A percentile compares a stretch with the other conserved stretches of the same genome.
phyloP scores from a whole-genome alignment of 805 yeast genomes.

The Zygosaccharomyces bisporus region DNA sequence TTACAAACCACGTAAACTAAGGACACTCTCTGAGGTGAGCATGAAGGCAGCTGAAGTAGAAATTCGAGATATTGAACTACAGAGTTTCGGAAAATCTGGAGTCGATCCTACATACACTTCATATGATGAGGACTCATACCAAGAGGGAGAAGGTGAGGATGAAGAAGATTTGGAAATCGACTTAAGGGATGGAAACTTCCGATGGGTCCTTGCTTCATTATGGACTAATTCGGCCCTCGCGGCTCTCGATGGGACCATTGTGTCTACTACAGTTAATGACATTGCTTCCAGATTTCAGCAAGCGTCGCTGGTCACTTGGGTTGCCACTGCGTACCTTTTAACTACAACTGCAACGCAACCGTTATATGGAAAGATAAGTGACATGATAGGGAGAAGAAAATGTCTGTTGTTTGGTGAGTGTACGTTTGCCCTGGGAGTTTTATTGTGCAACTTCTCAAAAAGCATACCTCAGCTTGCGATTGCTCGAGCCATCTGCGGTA shows the following conservation, averaged over 20 bases:
- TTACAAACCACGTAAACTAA: background rate
- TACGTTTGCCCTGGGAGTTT: conserved; percentile 45
- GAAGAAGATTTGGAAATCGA: conserved; percentile 15
- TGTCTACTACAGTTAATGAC: conserved; percentile 53
- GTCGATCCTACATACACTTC: background rate
- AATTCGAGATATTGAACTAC: background rate
- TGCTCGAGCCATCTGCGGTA: conserved; percentile 54
- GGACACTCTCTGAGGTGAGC: background rate
- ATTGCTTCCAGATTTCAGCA: conserved; percentile 59
- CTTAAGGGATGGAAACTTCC: conserved; percentile 14
- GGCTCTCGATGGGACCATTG: conserved; percentile 58
- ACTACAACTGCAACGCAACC: conserved; percentile 75
- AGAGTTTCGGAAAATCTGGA: background rate
- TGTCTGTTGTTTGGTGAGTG: conserved; percentile 43
- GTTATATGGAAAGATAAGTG: conserved; percentile 65
- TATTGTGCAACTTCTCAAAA: conserved; percentile 41
- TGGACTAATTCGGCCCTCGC: conserved; percentile 50
- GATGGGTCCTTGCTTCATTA: conserved; percentile 27
- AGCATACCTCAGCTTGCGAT: conserved; percentile 45
- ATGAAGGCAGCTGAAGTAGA: background rate
- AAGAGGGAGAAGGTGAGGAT: conserved; percentile 3
- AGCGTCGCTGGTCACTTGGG: conserved; percentile 56
- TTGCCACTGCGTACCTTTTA: conserved; percentile 65
- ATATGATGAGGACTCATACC: conserved; percentile 2
- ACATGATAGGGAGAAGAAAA: conserved; percentile 54